Conservation (phyloP, 169 alveolate species). For the Cyclospora cayetanensis region DNA sequence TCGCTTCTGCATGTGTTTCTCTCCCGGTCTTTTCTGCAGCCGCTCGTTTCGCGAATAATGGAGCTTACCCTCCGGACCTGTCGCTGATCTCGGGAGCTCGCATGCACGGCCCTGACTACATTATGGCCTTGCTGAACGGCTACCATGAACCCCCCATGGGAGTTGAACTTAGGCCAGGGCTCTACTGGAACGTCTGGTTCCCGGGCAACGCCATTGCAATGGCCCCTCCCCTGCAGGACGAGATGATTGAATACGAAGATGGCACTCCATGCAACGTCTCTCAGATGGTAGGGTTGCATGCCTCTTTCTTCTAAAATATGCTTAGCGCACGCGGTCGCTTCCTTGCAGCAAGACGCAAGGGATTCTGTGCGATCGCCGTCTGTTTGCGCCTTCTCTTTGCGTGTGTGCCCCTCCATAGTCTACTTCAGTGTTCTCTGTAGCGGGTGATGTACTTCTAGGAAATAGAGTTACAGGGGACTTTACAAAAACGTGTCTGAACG, state of each 20-base stretch:
- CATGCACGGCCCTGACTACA: constrained; percentile 94
- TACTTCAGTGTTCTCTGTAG: no score
- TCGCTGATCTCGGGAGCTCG: constrained; percentile 93
- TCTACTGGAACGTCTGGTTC: constrained; percentile 95
- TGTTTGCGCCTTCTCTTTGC: no score
- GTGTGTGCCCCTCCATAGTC: no score
- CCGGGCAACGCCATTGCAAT: constrained; percentile 97
- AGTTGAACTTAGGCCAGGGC: constrained; percentile 94
- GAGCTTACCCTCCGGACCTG: constrained; percentile 96
- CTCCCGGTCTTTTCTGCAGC: constrained; percentile 74
- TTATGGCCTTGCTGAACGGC: constrained; percentile 94
- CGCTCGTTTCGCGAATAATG: constrained; percentile 97
- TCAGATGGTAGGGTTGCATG: constrained; percentile 91
- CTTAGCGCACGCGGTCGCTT: no score
- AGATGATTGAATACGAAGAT: constrained; percentile 96
- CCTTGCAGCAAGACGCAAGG: no score
- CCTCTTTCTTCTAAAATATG: no score
- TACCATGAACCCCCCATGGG: constrained; percentile 97
- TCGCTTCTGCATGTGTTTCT: not conserved
- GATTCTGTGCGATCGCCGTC: no score
- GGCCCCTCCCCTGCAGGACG: constrained; percentile 98
- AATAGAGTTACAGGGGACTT: no score
- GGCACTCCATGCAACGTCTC: constrained; percentile 98
- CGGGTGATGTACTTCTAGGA: no score
- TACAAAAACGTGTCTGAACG: no score